Evolutionary conservation across 129 eudicot species (phyloP), one percentile per base, ranked within the genome.

Genomic region (Glebionis coronaria): DNA sequence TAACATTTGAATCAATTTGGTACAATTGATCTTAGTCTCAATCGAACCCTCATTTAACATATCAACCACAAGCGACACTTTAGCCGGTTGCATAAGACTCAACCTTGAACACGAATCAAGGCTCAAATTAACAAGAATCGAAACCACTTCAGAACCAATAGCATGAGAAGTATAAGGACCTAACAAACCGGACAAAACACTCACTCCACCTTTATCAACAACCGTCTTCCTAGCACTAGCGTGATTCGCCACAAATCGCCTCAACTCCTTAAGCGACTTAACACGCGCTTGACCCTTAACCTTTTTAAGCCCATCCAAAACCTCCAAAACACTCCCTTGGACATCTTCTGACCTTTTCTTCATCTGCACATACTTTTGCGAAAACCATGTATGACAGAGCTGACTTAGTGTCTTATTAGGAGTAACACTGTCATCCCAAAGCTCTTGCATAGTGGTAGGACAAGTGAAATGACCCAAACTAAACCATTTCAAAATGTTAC

Each of bases 361-460:
- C 87, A 82, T 75, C 45, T 67, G 81, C 44, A 67, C 9, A 19
- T 82, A 75, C 81, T 79, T 82, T 27, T 80, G 85, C 0, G 88
- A 80, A 70, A 76, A 83, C 88, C 88, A 83, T 5, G 80, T 66
- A 58, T 76, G 73, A 38, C 70, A 80, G 20, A 83, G 35, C 56
- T 80, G 85, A 57, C 73, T 63, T 55, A 83, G 83, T 4, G 88
- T 83, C 47, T 49, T 80, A 53, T 83, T 83, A 3, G 88, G 84
- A 3, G 85, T 83, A 19, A 83, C 72, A 3, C 85, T 63, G 52
- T 83, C 88, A 25, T 83, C 88, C 88, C 88, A 83, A 59, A 83
- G 88, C 68, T 83, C 88, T 69, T 83, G 88, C 88, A 83, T 83
- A 15, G 88, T 80, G 12, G 88, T 83, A 27, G 88, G 88, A 74